phyloP scores from a whole-genome alignment of 2,329 filamentous ascomycete species.

The Grosmannia serpens region DNA sequence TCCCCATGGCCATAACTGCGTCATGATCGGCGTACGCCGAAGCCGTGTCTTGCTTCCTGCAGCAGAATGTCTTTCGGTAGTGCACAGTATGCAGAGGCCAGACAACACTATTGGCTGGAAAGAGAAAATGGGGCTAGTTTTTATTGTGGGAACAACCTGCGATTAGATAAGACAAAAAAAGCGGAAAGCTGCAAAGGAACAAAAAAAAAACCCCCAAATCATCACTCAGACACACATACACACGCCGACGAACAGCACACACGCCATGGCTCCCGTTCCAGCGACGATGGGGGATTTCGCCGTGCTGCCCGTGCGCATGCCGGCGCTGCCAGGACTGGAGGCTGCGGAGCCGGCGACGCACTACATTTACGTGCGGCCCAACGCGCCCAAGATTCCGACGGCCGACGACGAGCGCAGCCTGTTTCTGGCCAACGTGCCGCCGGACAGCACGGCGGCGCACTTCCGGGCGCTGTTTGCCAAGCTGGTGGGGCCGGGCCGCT shows the following conservation, averaged over 20 bases:
- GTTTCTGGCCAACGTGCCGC: conserved; percentile 82
- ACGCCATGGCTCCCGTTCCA: conserved; percentile 22
- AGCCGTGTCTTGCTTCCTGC: too few relatives aligned
- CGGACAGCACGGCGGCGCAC: conserved; percentile 68
- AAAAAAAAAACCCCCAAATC: too few relatives aligned
- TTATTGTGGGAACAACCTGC: too few relatives aligned
- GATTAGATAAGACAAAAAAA: too few relatives aligned
- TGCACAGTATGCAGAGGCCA: too few relatives aligned
- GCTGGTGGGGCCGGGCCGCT: conserved; percentile 64
- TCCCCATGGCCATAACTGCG: too few relatives aligned
- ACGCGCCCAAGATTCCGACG: conserved; percentile 68
- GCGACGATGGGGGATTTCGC: conserved; percentile 45
- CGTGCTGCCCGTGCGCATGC: conserved; percentile 57
- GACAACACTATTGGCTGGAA: too few relatives aligned
- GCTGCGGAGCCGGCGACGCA: conserved; percentile 49
- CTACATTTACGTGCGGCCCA: conserved; percentile 76
- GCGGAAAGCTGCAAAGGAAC: too few relatives aligned
- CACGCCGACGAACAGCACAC: not conserved
- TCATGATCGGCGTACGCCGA: too few relatives aligned
- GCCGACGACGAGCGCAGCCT: conserved; percentile 65
- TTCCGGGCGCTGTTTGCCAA: conserved; percentile 64
- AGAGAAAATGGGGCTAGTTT: too few relatives aligned
- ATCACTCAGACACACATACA: not conserved
- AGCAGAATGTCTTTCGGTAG: too few relatives aligned
- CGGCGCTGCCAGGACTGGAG: conserved; percentile 39